Percentiles rank a stretch among this genome's conserved stretches.
phyloP scores from a whole-genome alignment of 306 rosid species.

The Prunus davidiana region DNA sequence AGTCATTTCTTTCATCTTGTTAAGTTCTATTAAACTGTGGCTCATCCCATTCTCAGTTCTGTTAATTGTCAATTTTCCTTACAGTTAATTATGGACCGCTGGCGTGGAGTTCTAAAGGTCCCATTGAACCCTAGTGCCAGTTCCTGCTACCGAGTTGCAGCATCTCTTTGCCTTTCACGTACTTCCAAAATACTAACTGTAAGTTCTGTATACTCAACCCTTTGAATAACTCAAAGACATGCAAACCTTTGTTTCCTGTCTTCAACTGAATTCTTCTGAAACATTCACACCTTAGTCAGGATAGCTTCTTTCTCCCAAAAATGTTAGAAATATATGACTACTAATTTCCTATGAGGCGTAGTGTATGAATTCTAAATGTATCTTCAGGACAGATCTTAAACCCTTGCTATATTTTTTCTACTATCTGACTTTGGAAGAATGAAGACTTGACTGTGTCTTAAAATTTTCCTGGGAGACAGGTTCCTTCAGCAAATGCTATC shows the following conservation, averaged over 20 bases:
- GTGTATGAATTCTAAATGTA: neutral
- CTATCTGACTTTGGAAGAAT: neutral
- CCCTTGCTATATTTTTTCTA: neutral
- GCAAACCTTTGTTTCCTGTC: neutral
- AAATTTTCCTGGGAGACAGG: constrained; percentile 34
- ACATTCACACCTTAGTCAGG: neutral
- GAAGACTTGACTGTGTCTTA: neutral
- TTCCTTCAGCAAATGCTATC: constrained; percentile 63
- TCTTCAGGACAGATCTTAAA: neutral
- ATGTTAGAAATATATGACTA: neutral
- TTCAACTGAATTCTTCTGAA: no score
- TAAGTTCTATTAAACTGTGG: no score
- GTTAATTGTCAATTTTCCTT: neutral
- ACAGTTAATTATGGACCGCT: constrained; percentile 53
- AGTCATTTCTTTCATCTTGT: no score
- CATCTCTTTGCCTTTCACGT: constrained; percentile 70
- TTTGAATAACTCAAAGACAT: neutral
- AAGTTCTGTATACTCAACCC: constrained; percentile 28
- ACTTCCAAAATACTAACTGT: constrained; percentile 44
- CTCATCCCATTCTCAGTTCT: neutral
- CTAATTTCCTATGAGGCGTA: neutral
- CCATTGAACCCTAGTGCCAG: constrained; percentile 41
- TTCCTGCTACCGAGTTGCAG: constrained; percentile 59
- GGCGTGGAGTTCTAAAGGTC: constrained; percentile 80
- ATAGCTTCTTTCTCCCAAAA: neutral